Evolutionary conservation across 495 filamentous ascomycete genomes (phyloP), one percentile per base, ranked within the genome.

Genomic region (Penicillium coffeae): DNA sequence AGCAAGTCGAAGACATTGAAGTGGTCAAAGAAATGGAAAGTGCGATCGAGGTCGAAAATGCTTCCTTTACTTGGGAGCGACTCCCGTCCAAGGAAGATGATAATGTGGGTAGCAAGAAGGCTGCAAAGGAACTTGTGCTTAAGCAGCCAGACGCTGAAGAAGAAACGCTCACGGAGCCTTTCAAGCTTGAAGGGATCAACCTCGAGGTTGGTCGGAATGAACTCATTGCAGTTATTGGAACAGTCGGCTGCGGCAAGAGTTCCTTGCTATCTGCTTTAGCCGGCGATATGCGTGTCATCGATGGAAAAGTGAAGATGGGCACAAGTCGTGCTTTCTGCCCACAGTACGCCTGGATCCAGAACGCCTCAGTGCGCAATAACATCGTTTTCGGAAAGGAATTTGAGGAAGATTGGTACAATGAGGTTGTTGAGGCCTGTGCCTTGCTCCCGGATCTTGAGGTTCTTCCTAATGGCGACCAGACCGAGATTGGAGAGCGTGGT

Each of bases 341-440:
- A 0, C 93, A 98, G 58, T 95, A 93, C 59, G 88, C 93, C 3
- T 98, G 93, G 93, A 96, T 98, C 38, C 91, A 96, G 58, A 98
- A 96, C 56, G 73, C 89, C 0, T 86, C 84, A 12, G 84, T 96
- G 4, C 82, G 77, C 48, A 79, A 95, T 43, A 98, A 98, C 55
- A 93, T 98, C 46, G 60, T 94, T 1, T 96, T 98, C 55, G 92
- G 92, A 1, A 89, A 87, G 56, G 81, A 59, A 1, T 75, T 64
- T 36, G 68, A 83, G 32, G 52, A 72, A 20, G 43, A 38, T 12
- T 77, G 81, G 70, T 88, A 86, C 50, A 65, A 75, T 15, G 50
- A 74, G 30, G 82, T 86, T 2, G 48, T 83, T 10, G 69, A 82
- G 32, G 77, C 76, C 3, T 84, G 80, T 51, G 80, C 79, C 36